Percentiles rank a stretch among this genome's conserved stretches.
These are phyloP conservation scores for Colletotrichum limetticola DNA, from an alignment of 2,329 filamentous ascomycete genomes.

Conservation along the genomic window DNA sequence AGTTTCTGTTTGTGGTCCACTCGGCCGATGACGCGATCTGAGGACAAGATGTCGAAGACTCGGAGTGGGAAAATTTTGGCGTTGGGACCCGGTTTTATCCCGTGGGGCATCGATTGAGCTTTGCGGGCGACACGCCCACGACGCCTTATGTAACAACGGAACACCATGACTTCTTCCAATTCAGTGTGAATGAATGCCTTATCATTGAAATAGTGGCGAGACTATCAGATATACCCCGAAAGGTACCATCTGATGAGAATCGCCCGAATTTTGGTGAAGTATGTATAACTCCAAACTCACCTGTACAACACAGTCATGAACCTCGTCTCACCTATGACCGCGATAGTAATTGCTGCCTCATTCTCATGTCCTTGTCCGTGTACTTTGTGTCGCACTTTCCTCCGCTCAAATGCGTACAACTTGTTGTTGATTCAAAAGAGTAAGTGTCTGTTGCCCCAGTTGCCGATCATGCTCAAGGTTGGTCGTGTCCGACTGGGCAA, in stretches of 20 bases:
- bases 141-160: not conserved
- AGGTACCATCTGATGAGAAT: not conserved
- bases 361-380: not conserved
- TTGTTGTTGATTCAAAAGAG: not conserved
- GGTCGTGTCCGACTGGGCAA: not conserved
- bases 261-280: not conserved
- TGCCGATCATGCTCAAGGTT: not conserved
- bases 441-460: not conserved
- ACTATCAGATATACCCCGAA: too few relatives aligned
- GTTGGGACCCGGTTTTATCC: constrained; percentile 4
- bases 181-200: not conserved
- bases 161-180: not conserved
- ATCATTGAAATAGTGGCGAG: too few relatives aligned
- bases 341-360: too few relatives aligned
- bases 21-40: constrained; percentile 33
- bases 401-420: not conserved
- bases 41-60: constrained; percentile 34
- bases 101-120: not conserved
- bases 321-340: not conserved
- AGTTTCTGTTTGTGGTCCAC: constrained; percentile 35
- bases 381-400: not conserved
- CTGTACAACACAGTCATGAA: not conserved
- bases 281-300: not conserved
- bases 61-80: constrained; percentile 33
- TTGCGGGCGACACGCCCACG: not conserved